Base-by-base conservation (phyloP, 2,329 filamentous ascomycete genomes). In the Grosmannia penicillata region DNA sequence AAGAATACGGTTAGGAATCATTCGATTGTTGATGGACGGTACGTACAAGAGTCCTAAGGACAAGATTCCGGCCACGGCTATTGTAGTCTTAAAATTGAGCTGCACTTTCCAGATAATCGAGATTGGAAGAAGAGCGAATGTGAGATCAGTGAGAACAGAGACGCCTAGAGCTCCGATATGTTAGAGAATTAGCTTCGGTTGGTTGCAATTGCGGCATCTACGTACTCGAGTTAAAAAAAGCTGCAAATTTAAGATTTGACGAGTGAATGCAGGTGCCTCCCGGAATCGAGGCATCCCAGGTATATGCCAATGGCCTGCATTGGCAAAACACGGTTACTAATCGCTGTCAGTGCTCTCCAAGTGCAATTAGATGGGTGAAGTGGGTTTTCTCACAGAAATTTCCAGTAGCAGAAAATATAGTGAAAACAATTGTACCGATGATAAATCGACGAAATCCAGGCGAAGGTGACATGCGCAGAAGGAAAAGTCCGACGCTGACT, bases 401-500 rank as follows among this genome's bases (percentile, higher is more conserved):
- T 1, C 46, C 51, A 0, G 38, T 45, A 1, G 50, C 43, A 3
- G 48, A 51, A 2, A 54, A 40, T 6, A 51, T 34, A 29, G 48
- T 53, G 15, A 54, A 52, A 8, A 50, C 19, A 7, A 52, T 50
- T 3, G 38, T 45, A 6, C 45, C 48, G 19, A 43, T 42, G 29
- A 53, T 50, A 17, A 53, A 37, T 17, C 34, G 30, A 15, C 43
- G 38, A 34, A 48, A 49, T 7, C 25, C 33, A 1, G n/a, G 6
- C 1, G 48, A 46, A 2, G 51, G 49, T 1, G 47, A 49, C 9
- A 54, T 43, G 8, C 51, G 42, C 42, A 54, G 32, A 8, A 55
- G 40, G 33, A 55, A 55, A 21, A 53, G 21, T 10, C 53, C 52
- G 18, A 55, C 51, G 44, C 50, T 51, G 36, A 54, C 43, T 55